Evolutionary conservation across 352 stramenopile genomes (phyloP).

Genomic region (Phytopythium boreale): DNA sequence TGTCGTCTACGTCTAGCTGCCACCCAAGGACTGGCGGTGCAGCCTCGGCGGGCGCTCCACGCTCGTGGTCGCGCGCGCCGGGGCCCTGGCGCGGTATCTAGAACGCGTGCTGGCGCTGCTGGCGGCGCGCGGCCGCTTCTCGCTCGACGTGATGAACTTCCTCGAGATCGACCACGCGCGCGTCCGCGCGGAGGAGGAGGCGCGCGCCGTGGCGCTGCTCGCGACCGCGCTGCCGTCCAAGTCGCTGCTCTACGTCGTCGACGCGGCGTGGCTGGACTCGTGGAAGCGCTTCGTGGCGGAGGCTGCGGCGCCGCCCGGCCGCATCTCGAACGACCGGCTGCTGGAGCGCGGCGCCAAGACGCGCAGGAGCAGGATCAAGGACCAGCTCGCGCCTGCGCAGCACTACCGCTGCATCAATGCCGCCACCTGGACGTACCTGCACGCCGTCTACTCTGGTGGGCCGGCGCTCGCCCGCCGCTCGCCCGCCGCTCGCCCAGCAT

Average conservation of each 20-base stretch:
- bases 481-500: constrained; percentile 37
- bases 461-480: constrained; percentile 42
- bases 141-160: constrained; percentile 66
- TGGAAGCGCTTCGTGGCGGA: constrained; percentile 41
- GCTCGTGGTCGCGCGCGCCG: constrained; percentile 23
- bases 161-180: constrained; percentile 53
- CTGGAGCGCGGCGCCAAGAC: constrained; percentile 12
- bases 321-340: constrained; percentile 21
- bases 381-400: constrained; percentile 20
- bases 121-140: constrained; percentile 50
- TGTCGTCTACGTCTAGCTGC: constrained; percentile 1
- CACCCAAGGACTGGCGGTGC: constrained; percentile 4
- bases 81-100: constrained; percentile 40
- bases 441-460: constrained; percentile 43
- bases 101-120: constrained; percentile 50
- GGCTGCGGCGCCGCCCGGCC: constrained; percentile 10
- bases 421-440: constrained; percentile 48
- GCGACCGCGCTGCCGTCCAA: constrained; percentile 10
- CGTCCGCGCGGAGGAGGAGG: constrained; percentile 61
- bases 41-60: background rate
- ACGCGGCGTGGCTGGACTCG: constrained; percentile 32
- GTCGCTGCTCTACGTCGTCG: constrained; percentile 32
- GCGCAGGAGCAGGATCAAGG: constrained; percentile 22
- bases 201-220: constrained; percentile 37
- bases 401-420: constrained; percentile 66